Evolutionary conservation across 352 stramenopile genomes (phyloP).

Genomic region (Phytophthora meadii): DNA sequence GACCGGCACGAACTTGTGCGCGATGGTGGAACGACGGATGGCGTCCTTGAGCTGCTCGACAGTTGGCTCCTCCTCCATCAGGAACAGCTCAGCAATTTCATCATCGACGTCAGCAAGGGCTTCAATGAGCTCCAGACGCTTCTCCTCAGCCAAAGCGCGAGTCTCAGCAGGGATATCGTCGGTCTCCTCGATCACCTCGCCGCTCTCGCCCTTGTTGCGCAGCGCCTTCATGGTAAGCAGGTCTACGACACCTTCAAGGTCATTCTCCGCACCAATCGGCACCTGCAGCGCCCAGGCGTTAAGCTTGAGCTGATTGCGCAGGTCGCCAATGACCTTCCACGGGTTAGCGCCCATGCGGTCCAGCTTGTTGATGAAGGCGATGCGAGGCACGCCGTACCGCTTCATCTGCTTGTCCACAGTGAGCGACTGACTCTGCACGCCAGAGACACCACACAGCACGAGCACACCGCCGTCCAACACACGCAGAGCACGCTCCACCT

Average conservation of each 20-base stretch:
- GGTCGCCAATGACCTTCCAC: conserved; percentile 93
- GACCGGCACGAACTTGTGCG: conserved; percentile 98
- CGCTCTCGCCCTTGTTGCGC: conserved; percentile 93
- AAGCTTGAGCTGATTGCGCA: conserved; percentile 97
- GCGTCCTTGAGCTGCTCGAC: conserved; percentile 92
- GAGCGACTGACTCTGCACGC: conserved; percentile 98
- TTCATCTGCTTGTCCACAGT: conserved; percentile 99
- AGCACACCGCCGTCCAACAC: conserved; percentile 98
- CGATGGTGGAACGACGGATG: conserved; percentile 96
- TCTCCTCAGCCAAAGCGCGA: conserved; percentile 87
- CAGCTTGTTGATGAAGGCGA: conserved; percentile 99
- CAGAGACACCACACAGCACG: conserved; percentile 91
- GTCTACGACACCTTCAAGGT: conserved; percentile 97
- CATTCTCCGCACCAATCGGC: conserved; percentile 96
- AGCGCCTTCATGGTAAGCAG: conserved; percentile 93
- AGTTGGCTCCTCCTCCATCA: conserved; percentile 97
- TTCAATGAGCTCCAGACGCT: conserved; percentile 95
- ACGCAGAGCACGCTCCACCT: conserved; percentile 97
- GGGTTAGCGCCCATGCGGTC: conserved; percentile 98
- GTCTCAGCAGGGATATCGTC: conserved; percentile 92
- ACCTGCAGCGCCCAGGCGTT: conserved; percentile 97
- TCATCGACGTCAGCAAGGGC: conserved; percentile 97
- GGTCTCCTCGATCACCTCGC: conserved; percentile 86
- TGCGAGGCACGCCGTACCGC: conserved; percentile 98
- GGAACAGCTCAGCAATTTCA: conserved; percentile 98